Evolutionary conservation across 148 eudicot species (phyloP).

Genomic region (Simmondsia chinensis): DNA sequence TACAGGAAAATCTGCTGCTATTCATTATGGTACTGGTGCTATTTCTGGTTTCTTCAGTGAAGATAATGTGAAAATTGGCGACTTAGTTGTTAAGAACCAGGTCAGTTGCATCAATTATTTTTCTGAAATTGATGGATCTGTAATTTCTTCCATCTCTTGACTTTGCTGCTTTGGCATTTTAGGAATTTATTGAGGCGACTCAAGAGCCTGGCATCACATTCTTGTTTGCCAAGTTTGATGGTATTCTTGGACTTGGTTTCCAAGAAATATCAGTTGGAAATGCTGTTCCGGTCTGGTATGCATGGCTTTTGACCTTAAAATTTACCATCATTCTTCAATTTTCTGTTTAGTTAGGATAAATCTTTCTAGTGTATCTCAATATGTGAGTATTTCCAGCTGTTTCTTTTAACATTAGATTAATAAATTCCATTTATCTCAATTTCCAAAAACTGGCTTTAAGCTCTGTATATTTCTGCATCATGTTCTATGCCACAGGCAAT

Average conservation of each 20-base stretch:
- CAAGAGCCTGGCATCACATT: conserved; percentile 18
- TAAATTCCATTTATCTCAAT: too few species aligned
- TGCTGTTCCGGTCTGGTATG: conserved; percentile 39
- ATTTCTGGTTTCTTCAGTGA: conserved; percentile 58
- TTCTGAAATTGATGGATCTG: too few species aligned
- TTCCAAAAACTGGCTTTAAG: too few species aligned
- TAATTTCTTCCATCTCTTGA: background rate
- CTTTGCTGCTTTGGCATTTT: background rate
- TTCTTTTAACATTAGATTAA: background rate
- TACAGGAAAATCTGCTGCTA: conserved; percentile 41
- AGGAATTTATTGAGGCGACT: conserved; percentile 39
- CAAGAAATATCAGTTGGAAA: conserved; percentile 20
- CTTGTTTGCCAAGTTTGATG: conserved; percentile 35
- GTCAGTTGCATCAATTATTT: too few species aligned
- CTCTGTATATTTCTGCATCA: too few species aligned
- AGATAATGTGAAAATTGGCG: conserved; percentile 53
- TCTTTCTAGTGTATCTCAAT: too few species aligned
- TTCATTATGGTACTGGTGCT: conserved; percentile 46
- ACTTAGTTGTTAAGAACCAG: conserved; percentile 55
- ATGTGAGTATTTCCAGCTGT: too few species aligned
- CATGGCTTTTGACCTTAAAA: background rate
- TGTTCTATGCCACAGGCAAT: too few species aligned
- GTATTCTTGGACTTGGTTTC: conserved; percentile 48
- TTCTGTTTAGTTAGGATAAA: too few species aligned
- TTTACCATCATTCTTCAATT: too few species aligned